Base-by-base conservation (phyloP, 371 early-diverging fungal species). In the Gilbertella persicaria region DNA sequence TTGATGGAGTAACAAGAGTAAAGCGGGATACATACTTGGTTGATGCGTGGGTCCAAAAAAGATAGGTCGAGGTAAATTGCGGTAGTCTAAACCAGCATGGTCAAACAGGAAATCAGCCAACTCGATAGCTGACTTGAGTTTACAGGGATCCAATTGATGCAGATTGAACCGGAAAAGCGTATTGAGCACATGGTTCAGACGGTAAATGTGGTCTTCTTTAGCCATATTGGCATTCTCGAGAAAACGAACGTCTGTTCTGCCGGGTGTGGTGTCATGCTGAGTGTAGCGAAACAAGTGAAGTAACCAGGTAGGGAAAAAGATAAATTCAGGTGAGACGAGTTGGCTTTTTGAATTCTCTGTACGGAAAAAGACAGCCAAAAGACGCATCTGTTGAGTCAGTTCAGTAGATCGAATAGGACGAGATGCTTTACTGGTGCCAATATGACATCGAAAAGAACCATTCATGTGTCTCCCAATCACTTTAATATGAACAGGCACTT, bases 291-390 rank as follows among this genome's bases (percentile, higher is more conserved):
- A 77, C 8, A 73, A 52, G 39, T 77, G 73, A 0, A 77, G 60
- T 5, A 77, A 35, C 77, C 77, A 77, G 0, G 73, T 68, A 14
- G 77, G 77, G 17, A 77, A 77, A 36, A 70, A 66, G 36, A 77
- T 68, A 23, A 77, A 77, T 4, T 71, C 69, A 0, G 77, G 63
- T 5, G 69, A 57, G 0, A 77, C 58, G 3, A 62, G 43, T 43
- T 58, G 62, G 25, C 62, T 69, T 26, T 65, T 74, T 26, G 57
- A 50, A 23, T 59, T 71, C 16, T 73, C 71, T n/a, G 71, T 62
- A 10, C 69, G 51, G 28, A 73, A 77, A 33, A 77, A 77, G 3
- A 77, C 71, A 3, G 61, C 71, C 28, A 77, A 33, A 4, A 77
- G 47, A 12, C 69, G 53, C 77, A 77, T 77, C 21, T 73, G 69